These are phyloP conservation scores for Dorcoceras hygrometricum DNA, from an alignment of 257 asterid genomes.

Conservation along the genomic window DNA sequence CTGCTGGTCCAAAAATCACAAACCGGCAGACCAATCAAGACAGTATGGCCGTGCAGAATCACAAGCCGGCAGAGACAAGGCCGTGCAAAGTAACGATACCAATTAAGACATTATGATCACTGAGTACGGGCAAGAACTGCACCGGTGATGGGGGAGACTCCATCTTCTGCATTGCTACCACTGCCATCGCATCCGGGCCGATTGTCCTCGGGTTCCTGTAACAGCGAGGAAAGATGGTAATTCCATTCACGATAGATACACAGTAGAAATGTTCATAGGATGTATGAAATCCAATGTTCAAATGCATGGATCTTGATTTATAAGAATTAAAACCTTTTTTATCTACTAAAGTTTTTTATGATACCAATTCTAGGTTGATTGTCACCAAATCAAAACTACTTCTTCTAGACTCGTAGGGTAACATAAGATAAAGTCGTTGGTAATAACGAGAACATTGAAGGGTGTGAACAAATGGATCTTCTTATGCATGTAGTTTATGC, in stretches of 20 bases:
- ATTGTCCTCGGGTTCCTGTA: constrained; percentile 87
- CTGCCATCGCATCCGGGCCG: constrained; percentile 82
- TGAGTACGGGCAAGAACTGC: constrained; percentile 82
- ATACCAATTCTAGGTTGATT: neutral
- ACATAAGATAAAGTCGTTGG: neutral
- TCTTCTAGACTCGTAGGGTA: neutral
- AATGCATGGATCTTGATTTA: no score
- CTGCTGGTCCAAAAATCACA: constrained; percentile 19
- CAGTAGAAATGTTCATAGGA: neutral
- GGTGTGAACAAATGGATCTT: no score
- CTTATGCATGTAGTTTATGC: neutral
- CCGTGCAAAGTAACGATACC: constrained; percentile 88
- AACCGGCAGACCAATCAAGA: constrained; percentile 30
- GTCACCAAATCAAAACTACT: neutral
- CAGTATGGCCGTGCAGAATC: constrained; percentile 4
- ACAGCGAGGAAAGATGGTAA: constrained; percentile 6
- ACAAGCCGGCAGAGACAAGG: constrained; percentile 56
- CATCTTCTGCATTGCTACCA: constrained; percentile 94
- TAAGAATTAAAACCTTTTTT: neutral
- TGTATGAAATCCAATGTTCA: no score
- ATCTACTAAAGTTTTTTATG: neutral
- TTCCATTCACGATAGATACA: neutral
- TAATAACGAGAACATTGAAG: neutral
- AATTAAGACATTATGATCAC: constrained; percentile 58
- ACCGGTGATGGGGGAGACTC: constrained; percentile 96